Conservation (phyloP, 2,329 filamentous ascomycete species). For the Fusarium incarnatum region DNA sequence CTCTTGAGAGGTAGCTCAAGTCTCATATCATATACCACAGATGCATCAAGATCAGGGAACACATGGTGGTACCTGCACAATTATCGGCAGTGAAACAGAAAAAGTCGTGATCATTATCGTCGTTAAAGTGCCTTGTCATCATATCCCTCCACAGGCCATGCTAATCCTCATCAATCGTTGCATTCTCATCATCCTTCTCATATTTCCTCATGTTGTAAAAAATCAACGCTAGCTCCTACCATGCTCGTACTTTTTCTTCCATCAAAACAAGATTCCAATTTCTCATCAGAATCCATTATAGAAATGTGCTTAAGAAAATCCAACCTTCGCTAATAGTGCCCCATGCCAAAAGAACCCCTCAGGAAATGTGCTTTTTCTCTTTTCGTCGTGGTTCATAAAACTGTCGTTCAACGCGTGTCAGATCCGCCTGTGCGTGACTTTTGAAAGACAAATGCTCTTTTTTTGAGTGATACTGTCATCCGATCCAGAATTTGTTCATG, state of each 20-base stretch:
- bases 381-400: constrained; percentile 38
- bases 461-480: constrained; percentile 12
- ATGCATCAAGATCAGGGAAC: background rate
- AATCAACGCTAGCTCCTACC: constrained; percentile 39
- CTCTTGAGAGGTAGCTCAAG: background rate
- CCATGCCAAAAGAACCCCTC: constrained; percentile 14
- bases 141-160: constrained; percentile 32
- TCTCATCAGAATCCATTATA: constrained; percentile 4
- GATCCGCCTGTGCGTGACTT: background rate
- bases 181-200: constrained; percentile 26
- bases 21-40: constrained; percentile 6
- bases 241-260: constrained; percentile 39
- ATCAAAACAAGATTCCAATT: constrained; percentile 7
- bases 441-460: constrained; percentile 9
- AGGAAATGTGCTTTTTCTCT: constrained; percentile 25
- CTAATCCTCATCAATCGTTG: constrained; percentile 37
- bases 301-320: background rate
- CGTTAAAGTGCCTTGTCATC: constrained; percentile 45
- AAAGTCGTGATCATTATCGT: constrained; percentile 46
- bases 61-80: background rate
- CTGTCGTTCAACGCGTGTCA: constrained; percentile 15
- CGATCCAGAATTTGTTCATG: constrained; percentile 22
- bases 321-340: constrained; percentile 18
- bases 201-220: constrained; percentile 29
- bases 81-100: constrained; percentile 20